A percentile compares a stretch with the other conserved stretches of the same genome.
These are phyloP conservation scores for Cladophialophora yegresii DNA, from an alignment of 2,329 filamentous ascomycete species.

Conservation along the genomic window DNA sequence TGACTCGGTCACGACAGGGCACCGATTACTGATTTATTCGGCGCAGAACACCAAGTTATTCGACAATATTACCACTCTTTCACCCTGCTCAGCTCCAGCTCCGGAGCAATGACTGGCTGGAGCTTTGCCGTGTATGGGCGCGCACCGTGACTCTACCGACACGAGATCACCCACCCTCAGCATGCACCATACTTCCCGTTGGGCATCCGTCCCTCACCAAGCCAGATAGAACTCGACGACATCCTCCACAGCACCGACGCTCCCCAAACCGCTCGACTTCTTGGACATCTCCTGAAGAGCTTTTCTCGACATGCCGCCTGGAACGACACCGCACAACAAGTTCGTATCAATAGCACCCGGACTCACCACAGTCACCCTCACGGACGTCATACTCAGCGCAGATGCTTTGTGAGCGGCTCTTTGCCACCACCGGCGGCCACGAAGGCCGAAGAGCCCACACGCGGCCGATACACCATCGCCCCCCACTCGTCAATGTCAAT, in stretches of 20 bases:
- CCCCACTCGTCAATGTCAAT: slow-evolving; percentile 48
- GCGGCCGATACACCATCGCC: slow-evolving; percentile 41
- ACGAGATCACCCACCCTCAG: slow-evolving; percentile 46
- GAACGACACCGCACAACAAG: slow-evolving; percentile 40
- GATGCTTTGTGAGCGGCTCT: slow-evolving; percentile 45
- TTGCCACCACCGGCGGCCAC: slow-evolving; percentile 37
- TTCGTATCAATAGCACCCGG: slow-evolving; percentile 49
- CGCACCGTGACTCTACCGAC: background rate
- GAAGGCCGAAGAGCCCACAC: slow-evolving; percentile 39
- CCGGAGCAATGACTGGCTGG: too few relatives aligned
- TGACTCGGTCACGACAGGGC: background rate
- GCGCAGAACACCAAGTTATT: background rate
- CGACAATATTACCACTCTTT: background rate
- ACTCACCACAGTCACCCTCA: slow-evolving; percentile 48
- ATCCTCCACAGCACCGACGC: slow-evolving; percentile 42
- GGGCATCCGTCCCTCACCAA: slow-evolving; percentile 49
- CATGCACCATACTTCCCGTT: slow-evolving; percentile 42
- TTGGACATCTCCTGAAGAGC: slow-evolving; percentile 21
- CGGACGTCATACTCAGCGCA: slow-evolving; percentile 47
- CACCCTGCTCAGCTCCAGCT: background rate
- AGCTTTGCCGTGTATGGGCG: background rate
- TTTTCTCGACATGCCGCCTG: background rate
- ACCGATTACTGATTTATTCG: background rate
- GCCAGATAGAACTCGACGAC: slow-evolving; percentile 50
- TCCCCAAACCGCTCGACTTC: slow-evolving; percentile 34